Base-by-base conservation (phyloP, 2,329 filamentous ascomycete genomes). In the Aspergillus quadricinctus region DNA sequence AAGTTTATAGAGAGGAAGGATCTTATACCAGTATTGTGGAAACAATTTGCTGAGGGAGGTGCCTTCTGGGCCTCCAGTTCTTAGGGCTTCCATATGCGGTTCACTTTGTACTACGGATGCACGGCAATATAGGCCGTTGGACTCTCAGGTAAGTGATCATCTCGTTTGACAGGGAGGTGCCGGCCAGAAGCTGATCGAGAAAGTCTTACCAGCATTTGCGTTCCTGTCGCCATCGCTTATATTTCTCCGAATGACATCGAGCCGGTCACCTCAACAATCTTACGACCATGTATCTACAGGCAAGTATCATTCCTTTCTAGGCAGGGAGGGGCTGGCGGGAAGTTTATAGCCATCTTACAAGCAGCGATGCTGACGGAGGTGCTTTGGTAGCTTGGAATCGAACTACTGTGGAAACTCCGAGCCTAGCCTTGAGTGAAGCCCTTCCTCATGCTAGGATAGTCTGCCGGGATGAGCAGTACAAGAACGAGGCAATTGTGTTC, bases 391-490 rank as follows among this genome's bases (percentile, higher is more conserved):
- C 94, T 0, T 99, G 94, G 94, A 99, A 99, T 71, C 84, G 94
- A 27, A 97, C 91, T 0, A 97, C 92, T 0, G 88, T 89, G 2
- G 92, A 97, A 68, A 97, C 94, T 0, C 81, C 99, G 3, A 88
- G 93, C 61, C 79, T 95, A 71, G 94, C 93, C 0, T 73, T 97
- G 21, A 83, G 86, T 57, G 94, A 97, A 76, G 92, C 93, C 0
- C 80, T 99, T 2, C 92, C 92, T 0, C 91, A 92, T 64, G 90
- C 92, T 9, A 85, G 92, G 11, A 84, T 97, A 64, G 93, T 97
- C 2, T 97, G 94, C 69, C 88, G 94, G 40, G 94, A 99, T 64
- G 94, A 99, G 71, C 93, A 97, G 72, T 99, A 99, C 79, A 97
- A 97, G 72, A 97, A 96, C 77, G 97, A 97, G 72, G 90, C 92